These are phyloP conservation scores for Arthromyces matolae DNA, from an alignment of 768 basidiomycete genomes.

Conservation along the genomic window DNA sequence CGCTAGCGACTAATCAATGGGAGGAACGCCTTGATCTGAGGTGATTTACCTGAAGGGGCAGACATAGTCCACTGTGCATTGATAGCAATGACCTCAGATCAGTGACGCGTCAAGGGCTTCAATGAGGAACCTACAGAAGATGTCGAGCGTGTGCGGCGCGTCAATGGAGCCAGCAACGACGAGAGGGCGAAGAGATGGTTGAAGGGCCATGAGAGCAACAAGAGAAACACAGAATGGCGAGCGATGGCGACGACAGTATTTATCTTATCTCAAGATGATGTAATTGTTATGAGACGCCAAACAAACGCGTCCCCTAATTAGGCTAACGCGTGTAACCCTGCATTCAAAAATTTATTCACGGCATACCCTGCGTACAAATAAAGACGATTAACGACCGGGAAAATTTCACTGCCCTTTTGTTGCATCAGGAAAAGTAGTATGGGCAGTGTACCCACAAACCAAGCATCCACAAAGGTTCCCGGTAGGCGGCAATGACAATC, in stretches of 20 bases:
- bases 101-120: background rate
- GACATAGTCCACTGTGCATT: slow-evolving; percentile 73
- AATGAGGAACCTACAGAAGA: slow-evolving; percentile 54
- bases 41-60: slow-evolving; percentile 69
- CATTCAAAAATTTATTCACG: too few species aligned
- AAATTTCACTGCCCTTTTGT: too few species aligned
- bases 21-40: background rate
- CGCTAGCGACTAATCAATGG: slow-evolving; percentile 31
- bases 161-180: slow-evolving; percentile 54
- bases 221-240: background rate
- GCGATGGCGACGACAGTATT: background rate
- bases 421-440: too few species aligned
- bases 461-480: too few species aligned
- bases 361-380: too few species aligned
- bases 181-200: slow-evolving; percentile 66
- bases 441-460: too few species aligned
- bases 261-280: background rate
- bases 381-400: too few species aligned
- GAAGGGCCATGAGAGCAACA: slow-evolving; percentile 61
- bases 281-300: too few species aligned
- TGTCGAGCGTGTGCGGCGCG: slow-evolving; percentile 75
- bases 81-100: background rate
- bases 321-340: too few species aligned
- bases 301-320: too few species aligned
- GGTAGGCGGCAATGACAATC: too few species aligned